Base-by-base conservation (phyloP, 1,139 yeast genomes). In the Blastobotrys proliferans region DNA sequence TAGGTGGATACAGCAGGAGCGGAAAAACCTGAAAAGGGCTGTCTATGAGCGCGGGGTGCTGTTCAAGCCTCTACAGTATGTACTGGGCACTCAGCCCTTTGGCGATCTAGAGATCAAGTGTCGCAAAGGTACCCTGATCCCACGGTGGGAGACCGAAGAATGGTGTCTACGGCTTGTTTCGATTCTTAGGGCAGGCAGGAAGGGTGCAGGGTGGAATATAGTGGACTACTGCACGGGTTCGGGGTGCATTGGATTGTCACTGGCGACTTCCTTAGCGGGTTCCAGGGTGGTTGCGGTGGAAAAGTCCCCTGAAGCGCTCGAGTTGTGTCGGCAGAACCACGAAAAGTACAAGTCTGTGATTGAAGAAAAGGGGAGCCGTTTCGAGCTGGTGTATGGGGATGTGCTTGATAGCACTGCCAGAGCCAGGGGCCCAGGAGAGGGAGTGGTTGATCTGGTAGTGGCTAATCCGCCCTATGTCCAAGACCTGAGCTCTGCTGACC, bases 141-240 rank as follows among this genome's bases (percentile, higher is more conserved):
- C 98, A 0, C 66, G 98, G 40, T 81, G 94, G 84, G 98, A 92
- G 58, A 92, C 98, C 0, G 97, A 92, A 58, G 96, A 87, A 55
- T 90, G 97, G 97, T 70, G 76, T 6, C 28, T 65, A 25, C 70
- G 69, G 44, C 57, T 85, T 24, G n/a, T 36, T 3, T n/a, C n/a
- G n/a, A n/a, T n/a, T n/a, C n/a, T n/a, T n/a, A n/a, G n/a, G n/a
- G n/a, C n/a, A n/a, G n/a, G n/a, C n/a, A n/a, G n/a, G n/a, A n/a
- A n/a, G n/a, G n/a, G n/a, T n/a, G n/a, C n/a, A n/a, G n/a, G n/a
- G n/a, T n/a, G n/a, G n/a, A 55, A 49, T 1, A 60, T 83, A 1
- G 53, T 83, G 5, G 98, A 92, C 63, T 72, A 86, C 19, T 90
- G 97, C 55, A 79, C 96, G 0, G 98, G 98, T 0, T 70, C 94